Evolutionary conservation across 1,284 basidiomycete species (phyloP).

Genomic region (Leccinum fuscescens): DNA sequence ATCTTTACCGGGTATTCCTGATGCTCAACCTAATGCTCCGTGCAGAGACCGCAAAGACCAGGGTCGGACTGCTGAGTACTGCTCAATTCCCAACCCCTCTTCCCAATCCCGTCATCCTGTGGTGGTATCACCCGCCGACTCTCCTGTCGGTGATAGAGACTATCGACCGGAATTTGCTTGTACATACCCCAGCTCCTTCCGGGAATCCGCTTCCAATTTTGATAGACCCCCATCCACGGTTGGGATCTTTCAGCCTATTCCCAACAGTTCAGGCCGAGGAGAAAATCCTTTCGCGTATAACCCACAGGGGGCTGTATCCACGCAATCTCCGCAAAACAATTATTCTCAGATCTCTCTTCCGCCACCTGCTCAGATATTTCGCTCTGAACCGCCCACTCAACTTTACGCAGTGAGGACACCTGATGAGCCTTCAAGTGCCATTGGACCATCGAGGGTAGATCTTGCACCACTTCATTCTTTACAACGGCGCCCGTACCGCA

Average conservation of each 20-base stretch:
- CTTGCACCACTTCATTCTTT: slow-evolving; percentile 58
- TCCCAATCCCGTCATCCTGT: slow-evolving; percentile 7
- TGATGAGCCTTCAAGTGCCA: slow-evolving; percentile 26
- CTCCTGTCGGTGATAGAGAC: slow-evolving; percentile 16
- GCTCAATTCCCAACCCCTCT: background rate
- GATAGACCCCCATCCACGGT: slow-evolving; percentile 21
- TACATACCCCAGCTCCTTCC: slow-evolving; percentile 19
- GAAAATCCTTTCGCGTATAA: slow-evolving; percentile 13
- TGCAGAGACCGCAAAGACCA: slow-evolving; percentile 21
- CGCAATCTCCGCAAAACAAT: slow-evolving; percentile 14
- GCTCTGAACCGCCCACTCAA: slow-evolving; percentile 29
- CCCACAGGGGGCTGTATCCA: slow-evolving; percentile 3
- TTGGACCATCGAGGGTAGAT: slow-evolving; percentile 38
- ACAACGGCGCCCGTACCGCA: slow-evolving; percentile 55
- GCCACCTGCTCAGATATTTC: slow-evolving; percentile 33
- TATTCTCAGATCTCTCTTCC: slow-evolving; percentile 31
- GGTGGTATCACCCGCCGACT: background rate
- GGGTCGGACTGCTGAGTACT: slow-evolving; percentile 17
- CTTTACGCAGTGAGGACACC: slow-evolving; percentile 29
- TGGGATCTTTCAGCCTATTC: slow-evolving; percentile 16
- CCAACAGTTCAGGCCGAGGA: slow-evolving; percentile 5
- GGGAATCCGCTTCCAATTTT: slow-evolving; percentile 19
- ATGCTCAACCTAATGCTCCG: slow-evolving; percentile 6
- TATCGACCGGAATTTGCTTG: slow-evolving; percentile 18
- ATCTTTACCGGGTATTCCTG: slow-evolving; percentile 24